Conservation (phyloP, 495 filamentous ascomycete genomes). For the Niebla homalea region DNA sequence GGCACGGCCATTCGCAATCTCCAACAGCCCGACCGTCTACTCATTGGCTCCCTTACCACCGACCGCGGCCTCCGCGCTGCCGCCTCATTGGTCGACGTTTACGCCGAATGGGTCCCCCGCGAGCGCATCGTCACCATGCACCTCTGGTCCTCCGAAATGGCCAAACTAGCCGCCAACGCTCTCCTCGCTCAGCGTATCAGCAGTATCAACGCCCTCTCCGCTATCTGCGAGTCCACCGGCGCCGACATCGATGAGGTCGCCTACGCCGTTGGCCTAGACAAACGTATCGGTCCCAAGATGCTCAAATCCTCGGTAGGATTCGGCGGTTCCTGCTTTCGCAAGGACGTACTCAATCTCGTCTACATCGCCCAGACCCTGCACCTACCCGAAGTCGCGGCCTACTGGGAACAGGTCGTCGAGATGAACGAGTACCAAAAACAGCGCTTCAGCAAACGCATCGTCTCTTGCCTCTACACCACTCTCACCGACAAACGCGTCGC, state of each 20-base stretch:
- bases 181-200: constrained; percentile 75
- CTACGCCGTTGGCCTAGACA: constrained; percentile 55
- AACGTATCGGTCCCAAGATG: constrained; percentile 57
- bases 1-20: constrained; percentile 64
- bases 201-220: constrained; percentile 68
- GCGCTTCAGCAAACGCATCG: constrained; percentile 50
- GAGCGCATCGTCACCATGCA: constrained; percentile 58
- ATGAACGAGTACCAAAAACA: constrained; percentile 69
- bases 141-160: constrained; percentile 66
- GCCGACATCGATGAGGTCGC: constrained; percentile 64
- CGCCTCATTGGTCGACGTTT: constrained; percentile 46
- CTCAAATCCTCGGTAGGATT: constrained; percentile 69
- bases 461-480: constrained; percentile 54
- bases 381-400: constrained; percentile 59
- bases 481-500: constrained; percentile 59
- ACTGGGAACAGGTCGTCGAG: constrained; percentile 58
- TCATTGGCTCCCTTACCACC: constrained; percentile 58
- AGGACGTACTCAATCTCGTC: constrained; percentile 64
- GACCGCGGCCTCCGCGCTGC: constrained; percentile 47
- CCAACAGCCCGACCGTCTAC: constrained; percentile 57
- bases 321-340: constrained; percentile 64
- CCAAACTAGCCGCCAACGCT: constrained; percentile 70
- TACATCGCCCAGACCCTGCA: constrained; percentile 61
- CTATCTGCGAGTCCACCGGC: constrained; percentile 67
- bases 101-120: constrained; percentile 57